These are phyloP conservation scores for Purshia tridentata DNA, from an alignment of 306 rosid species.

Conservation along the genomic window DNA sequence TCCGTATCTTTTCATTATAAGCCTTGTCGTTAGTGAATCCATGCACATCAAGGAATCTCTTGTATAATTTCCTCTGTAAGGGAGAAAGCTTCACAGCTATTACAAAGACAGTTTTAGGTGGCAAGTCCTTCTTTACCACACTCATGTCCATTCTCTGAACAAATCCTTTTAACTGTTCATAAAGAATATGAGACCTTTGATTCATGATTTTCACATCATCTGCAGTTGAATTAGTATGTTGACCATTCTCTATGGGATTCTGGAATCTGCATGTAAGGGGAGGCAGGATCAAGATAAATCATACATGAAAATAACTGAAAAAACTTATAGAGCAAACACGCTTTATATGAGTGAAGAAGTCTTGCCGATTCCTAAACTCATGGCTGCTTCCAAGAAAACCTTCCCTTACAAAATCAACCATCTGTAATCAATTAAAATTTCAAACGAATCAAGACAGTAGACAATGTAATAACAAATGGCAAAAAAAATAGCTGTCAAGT, in stretches of 20 bases:
- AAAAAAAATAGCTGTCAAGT: constrained; percentile 1
- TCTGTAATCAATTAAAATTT: constrained; percentile 51
- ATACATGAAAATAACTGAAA: background rate
- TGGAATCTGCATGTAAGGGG: constrained; percentile 69
- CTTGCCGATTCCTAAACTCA: constrained; percentile 94
- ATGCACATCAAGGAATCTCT: constrained; percentile 89
- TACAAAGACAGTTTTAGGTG: constrained; percentile 96
- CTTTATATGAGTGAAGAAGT: constrained; percentile 33
- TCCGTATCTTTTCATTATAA: constrained; percentile 59
- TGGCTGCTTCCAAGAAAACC: constrained; percentile 99
- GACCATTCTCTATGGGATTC: constrained; percentile 97
- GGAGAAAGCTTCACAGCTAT: constrained; percentile 93
- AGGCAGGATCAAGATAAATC: constrained; percentile 22
- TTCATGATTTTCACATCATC: constrained; percentile 95
- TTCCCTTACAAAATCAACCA: constrained; percentile 99
- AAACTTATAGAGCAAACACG: constrained; percentile 21
- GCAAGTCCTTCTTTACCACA: constrained; percentile 91
- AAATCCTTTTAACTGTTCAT: constrained; percentile 87
- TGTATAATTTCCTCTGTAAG: constrained; percentile 81
- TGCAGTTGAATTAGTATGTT: constrained; percentile 90
- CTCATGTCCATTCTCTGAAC: constrained; percentile 98
- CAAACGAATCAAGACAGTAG: constrained; percentile 5
- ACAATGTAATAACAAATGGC: background rate
- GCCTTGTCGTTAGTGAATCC: constrained; percentile 65
- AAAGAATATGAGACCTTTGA: constrained; percentile 95